These are phyloP conservation scores for Cystobasidium onofrii DNA, from an alignment of 768 basidiomycete genomes.

Conservation along the genomic window DNA sequence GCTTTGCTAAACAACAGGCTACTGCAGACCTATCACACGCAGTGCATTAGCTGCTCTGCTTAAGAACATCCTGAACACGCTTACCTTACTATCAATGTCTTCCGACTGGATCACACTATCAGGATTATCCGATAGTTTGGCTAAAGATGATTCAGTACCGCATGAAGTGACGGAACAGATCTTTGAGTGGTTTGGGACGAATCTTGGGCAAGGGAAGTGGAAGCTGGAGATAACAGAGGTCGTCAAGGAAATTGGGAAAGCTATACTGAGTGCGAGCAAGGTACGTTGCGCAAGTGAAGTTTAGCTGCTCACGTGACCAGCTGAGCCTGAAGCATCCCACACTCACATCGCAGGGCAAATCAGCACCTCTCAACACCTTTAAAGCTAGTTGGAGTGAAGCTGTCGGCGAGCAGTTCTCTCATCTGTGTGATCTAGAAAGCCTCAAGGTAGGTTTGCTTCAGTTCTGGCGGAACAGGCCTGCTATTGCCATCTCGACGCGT, in stretches of 20 bases:
- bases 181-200: conserved; percentile 71
- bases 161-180: conserved; percentile 60
- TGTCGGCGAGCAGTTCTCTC: conserved; percentile 70
- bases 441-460: conserved; percentile 55
- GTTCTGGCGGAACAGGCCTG: no score
- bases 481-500: no score
- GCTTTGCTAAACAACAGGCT: not conserved
- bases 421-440: conserved; percentile 56
- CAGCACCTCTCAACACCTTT: conserved; percentile 56
- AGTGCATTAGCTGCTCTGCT: not conserved
- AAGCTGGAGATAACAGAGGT: conserved; percentile 57
- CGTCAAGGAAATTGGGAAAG: conserved; percentile 68
- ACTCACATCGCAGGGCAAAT: conserved; percentile 51
- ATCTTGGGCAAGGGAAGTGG: conserved; percentile 54
- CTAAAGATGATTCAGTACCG: conserved; percentile 45
- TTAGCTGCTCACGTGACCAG: conserved; percentile 5
- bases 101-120: conserved; percentile 51
- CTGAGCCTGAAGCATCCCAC: not conserved
- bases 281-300: no score
- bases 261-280: conserved; percentile 54
- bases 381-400: conserved; percentile 60
- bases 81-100: conserved; percentile 51
- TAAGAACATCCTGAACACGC: conserved; percentile 19
- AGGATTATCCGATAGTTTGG: conserved; percentile 39
- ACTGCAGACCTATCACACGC: not conserved